Conservation (phyloP, 306 rosid genomes). For the Urtica urens region DNA sequence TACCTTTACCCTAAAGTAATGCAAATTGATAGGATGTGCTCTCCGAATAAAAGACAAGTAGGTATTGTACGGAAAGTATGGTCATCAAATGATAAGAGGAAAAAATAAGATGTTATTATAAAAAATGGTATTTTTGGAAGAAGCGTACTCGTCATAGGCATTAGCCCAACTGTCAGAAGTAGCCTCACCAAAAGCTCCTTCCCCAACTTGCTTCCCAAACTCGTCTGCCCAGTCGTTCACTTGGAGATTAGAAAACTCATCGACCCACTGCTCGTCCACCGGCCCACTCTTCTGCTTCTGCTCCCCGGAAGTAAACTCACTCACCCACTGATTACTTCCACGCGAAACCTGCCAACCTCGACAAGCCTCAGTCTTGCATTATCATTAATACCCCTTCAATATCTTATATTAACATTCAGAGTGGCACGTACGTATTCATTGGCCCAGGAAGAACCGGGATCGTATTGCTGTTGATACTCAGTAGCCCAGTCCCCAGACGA, state of each 20-base stretch:
- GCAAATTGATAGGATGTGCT: too few species aligned
- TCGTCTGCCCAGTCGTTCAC: conserved; percentile 90
- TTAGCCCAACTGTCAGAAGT: conserved; percentile 71
- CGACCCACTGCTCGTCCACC: conserved; percentile 87
- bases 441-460: conserved; percentile 55
- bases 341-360: conserved; percentile 42
- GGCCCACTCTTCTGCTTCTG: conserved; percentile 30
- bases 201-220: conserved; percentile 70
- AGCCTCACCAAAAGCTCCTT: conserved; percentile 51
- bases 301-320: conserved; percentile 52
- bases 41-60: too few species aligned
- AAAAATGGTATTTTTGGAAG: not conserved
- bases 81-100: too few species aligned
- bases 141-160: conserved; percentile 74
- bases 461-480: conserved; percentile 66
- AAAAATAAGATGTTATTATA: too few species aligned
- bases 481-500: conserved; percentile 83
- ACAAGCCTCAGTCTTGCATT: conserved; percentile 1
- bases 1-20: too few species aligned
- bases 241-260: conserved; percentile 82
- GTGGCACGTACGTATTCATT: conserved; percentile 58
- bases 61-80: too few species aligned
- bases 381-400: too few species aligned
- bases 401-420: too few species aligned
- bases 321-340: conserved; percentile 68